Evolutionary conservation across 805 yeast genomes (phyloP).

Genomic region (Candida hispaniensis): DNA sequence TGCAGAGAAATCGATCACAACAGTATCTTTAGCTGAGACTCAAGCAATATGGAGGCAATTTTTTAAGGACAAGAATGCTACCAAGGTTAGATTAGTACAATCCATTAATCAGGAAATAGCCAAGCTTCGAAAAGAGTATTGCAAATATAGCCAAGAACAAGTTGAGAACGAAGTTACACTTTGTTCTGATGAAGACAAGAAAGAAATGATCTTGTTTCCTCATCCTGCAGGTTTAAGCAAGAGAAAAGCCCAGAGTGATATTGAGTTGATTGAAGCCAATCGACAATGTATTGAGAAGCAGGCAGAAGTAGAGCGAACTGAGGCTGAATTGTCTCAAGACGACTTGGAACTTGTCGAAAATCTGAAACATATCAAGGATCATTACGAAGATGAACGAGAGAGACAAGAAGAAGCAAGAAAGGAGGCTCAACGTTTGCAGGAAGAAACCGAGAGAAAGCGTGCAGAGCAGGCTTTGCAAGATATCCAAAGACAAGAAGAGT

Average conservation of each 20-base stretch:
- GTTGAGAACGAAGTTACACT: constrained; percentile 46
- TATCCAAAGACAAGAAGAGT: constrained; percentile 76
- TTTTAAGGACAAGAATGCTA: constrained; percentile 22
- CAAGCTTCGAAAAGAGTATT: constrained; percentile 23
- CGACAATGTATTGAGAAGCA: constrained; percentile 13
- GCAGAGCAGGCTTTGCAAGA: constrained; percentile 69
- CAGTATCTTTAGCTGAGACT: constrained; percentile 21
- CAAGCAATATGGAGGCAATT: constrained; percentile 27
- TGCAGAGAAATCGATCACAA: constrained; percentile 19
- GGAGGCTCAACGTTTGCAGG: constrained; percentile 66
- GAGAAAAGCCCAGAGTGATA: constrained; percentile 7
- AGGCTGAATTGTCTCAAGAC: constrained; percentile 12
- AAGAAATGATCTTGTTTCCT: not conserved
- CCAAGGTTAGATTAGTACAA: constrained; percentile 22
- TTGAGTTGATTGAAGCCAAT: constrained; percentile 11
- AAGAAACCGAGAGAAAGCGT: constrained; percentile 68
- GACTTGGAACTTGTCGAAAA: constrained; percentile 14
- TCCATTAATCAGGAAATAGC: constrained; percentile 21
- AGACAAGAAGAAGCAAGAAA: constrained; percentile 6
- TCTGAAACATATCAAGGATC: constrained; percentile 13
- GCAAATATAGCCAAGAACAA: constrained; percentile 19
- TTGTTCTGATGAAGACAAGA: not conserved
- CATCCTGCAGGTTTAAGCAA: constrained; percentile 7
- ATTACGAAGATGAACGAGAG: constrained; percentile 13
- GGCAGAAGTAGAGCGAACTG: constrained; percentile 14